Conservation (phyloP, 352 stramenopile genomes). For the Nothophytophthora sp. region DNA sequence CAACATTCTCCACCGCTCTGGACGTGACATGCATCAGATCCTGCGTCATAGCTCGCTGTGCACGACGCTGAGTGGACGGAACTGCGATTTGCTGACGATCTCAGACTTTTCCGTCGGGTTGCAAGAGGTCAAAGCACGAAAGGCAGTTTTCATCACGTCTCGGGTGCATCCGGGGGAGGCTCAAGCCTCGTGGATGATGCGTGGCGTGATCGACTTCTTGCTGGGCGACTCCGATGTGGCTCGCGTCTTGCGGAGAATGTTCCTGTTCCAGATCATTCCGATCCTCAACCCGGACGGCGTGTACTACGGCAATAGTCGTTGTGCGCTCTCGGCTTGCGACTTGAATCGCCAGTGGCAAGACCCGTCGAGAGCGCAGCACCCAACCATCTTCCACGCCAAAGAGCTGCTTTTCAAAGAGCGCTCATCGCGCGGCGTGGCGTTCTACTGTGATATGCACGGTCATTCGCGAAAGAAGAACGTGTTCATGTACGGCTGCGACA, state of each 20-base stretch:
- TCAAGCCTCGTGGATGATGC: slow-evolving; percentile 95
- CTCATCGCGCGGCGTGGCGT: slow-evolving; percentile 55
- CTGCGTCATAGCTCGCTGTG: slow-evolving; percentile 58
- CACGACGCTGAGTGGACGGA: slow-evolving; percentile 51
- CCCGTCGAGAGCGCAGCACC: slow-evolving; percentile 66
- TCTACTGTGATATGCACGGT: slow-evolving; percentile 93
- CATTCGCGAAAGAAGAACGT: slow-evolving; percentile 94
- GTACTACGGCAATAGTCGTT: slow-evolving; percentile 92
- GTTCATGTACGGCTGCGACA: slow-evolving; percentile 95
- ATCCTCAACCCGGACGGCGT: slow-evolving; percentile 96
- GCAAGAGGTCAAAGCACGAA: slow-evolving; percentile 35
- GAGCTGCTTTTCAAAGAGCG: slow-evolving; percentile 66
- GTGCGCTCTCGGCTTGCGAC: slow-evolving; percentile 77
- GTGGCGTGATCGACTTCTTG: slow-evolving; percentile 91
- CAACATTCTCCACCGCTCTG: slow-evolving; percentile 20
- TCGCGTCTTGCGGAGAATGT: slow-evolving; percentile 76
- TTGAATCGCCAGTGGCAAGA: slow-evolving; percentile 90
- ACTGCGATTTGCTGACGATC: slow-evolving; percentile 81
- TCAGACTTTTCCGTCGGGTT: slow-evolving; percentile 42
- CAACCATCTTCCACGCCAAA: slow-evolving; percentile 90
- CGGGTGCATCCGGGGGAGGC: slow-evolving; percentile 91
- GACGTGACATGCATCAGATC: slow-evolving; percentile 14
- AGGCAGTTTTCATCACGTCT: slow-evolving; percentile 79
- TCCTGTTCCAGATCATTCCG: slow-evolving; percentile 92
- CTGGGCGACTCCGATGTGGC: slow-evolving; percentile 61